Evolutionary conservation across 2,329 filamentous ascomycete genomes (phyloP).

Genomic region (Aspergillus sp.): DNA sequence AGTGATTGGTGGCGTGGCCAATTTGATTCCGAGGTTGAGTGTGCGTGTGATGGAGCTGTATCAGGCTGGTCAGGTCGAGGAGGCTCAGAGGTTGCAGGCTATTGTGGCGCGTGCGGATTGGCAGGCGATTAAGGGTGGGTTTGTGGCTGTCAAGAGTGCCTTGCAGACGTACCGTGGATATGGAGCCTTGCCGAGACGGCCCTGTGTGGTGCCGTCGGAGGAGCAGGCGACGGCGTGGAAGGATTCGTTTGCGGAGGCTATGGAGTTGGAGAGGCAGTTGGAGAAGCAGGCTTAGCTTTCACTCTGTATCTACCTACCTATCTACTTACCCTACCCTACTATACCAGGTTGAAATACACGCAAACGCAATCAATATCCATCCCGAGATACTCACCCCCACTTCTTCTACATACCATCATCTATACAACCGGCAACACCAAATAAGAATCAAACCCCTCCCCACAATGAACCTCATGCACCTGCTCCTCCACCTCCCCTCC

Average conservation of each 20-base stretch:
- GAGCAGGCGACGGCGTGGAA: conserved; percentile 36
- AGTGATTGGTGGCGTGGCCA: conserved; percentile 83
- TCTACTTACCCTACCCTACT: too few species aligned
- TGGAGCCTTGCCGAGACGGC: conserved; percentile 72
- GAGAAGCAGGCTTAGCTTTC: conserved; percentile 21
- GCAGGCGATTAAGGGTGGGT: conserved; percentile 78
- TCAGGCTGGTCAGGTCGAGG: conserved; percentile 69
- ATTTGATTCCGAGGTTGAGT: conserved; percentile 81
- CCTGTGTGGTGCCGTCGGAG: conserved; percentile 55
- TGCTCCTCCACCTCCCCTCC: neutral
- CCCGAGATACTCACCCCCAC: too few species aligned
- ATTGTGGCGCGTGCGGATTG: conserved; percentile 78
- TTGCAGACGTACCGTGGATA: conserved; percentile 82
- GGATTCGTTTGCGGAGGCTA: conserved; percentile 40
- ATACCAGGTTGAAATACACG: neutral
- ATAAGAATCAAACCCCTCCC: conserved; percentile 7
- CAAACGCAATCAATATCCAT: too few species aligned
- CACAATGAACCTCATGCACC: conserved; percentile 17
- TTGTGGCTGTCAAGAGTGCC: conserved; percentile 82
- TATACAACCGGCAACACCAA: neutral
- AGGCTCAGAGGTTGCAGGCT: conserved; percentile 75
- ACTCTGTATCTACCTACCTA: neutral
- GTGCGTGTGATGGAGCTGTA: conserved; percentile 78
- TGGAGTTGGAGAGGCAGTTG: conserved; percentile 40
- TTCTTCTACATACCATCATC: neutral